Conservation (phyloP, 1,284 basidiomycete genomes). For the Porogramme epimiltina region DNA sequence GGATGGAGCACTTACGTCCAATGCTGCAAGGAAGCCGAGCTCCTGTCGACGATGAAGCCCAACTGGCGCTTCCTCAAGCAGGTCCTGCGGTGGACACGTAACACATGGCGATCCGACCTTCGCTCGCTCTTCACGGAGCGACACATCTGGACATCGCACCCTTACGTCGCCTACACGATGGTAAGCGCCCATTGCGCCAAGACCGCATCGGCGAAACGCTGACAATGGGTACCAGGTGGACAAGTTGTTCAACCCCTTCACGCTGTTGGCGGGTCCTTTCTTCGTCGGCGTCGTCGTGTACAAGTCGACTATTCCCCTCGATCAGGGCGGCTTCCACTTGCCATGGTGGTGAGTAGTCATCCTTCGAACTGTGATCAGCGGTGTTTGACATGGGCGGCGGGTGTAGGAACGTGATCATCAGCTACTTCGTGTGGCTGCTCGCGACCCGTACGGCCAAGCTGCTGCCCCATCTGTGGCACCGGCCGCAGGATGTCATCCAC, state of each 20-base stretch:
- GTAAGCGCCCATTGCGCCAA: conserved; percentile 42
- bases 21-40: conserved; percentile 87
- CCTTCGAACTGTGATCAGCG: too few species aligned
- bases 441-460: conserved; percentile 87
- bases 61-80: conserved; percentile 95
- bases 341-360: conserved; percentile 78
- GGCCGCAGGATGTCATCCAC: conserved; percentile 84
- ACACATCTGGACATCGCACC: conserved; percentile 85
- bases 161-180: conserved; percentile 92
- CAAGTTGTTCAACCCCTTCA: conserved; percentile 90
- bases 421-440: conserved; percentile 80
- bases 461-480: conserved; percentile 84
- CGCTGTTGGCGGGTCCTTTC: conserved; percentile 79
- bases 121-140: conserved; percentile 87
- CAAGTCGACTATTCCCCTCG: conserved; percentile 73
- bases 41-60: conserved; percentile 93
- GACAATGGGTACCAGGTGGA: conserved; percentile 57
- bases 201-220: not conserved
- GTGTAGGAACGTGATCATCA: conserved; percentile 78
- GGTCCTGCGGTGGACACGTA: conserved; percentile 89
- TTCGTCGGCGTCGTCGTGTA: conserved; percentile 77
- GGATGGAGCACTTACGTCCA: conserved; percentile 94
- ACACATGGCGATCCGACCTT: conserved; percentile 91
- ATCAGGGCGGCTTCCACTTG: conserved; percentile 82
- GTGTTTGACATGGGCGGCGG: too few species aligned